Evolutionary conservation across 164 flowering plant species (phyloP).

Genomic region (Stephania yunnanensis): DNA sequence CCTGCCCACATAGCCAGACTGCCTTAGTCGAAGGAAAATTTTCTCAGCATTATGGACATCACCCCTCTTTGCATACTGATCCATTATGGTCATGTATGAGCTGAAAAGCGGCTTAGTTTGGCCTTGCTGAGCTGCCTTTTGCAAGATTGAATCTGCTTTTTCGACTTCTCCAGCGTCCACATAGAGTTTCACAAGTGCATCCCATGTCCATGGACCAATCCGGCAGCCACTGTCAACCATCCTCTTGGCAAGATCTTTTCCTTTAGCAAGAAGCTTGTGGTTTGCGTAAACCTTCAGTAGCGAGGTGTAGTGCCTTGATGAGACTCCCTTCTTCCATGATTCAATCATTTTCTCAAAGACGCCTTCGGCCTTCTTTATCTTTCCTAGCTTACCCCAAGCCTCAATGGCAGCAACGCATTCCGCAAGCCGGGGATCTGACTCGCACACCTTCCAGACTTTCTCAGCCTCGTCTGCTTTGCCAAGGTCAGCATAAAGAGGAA

Average conservation of each 20-base stretch:
- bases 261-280: slow-evolving; percentile 57
- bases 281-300: slow-evolving; percentile 59
- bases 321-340: slow-evolving; percentile 23
- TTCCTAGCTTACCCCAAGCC: slow-evolving; percentile 76
- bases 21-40: slow-evolving; percentile 50
- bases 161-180: slow-evolving; percentile 78
- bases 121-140: slow-evolving; percentile 50
- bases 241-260: slow-evolving; percentile 57
- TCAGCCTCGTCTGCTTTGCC: slow-evolving; percentile 61
- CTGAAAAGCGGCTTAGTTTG: slow-evolving; percentile 40
- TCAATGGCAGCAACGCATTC: slow-evolving; percentile 64
- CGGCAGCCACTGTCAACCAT: slow-evolving; percentile 52
- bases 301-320: slow-evolving; percentile 34
- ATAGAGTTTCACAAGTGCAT: slow-evolving; percentile 66
- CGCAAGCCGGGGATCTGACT: slow-evolving; percentile 27
- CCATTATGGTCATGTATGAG: slow-evolving; percentile 48
- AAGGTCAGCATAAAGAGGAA: slow-evolving; percentile 63
- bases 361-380: slow-evolving; percentile 65
- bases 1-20: slow-evolving; percentile 48
- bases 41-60: slow-evolving; percentile 82
- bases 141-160: slow-evolving; percentile 68
- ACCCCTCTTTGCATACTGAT: slow-evolving; percentile 64
- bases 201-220: slow-evolving; percentile 69
- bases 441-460: slow-evolving; percentile 62
- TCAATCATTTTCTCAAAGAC: slow-evolving; percentile 46